Evolutionary conservation across 2,329 filamentous ascomycete genomes (phyloP).

Genomic region (Scytalidium lignicola): DNA sequence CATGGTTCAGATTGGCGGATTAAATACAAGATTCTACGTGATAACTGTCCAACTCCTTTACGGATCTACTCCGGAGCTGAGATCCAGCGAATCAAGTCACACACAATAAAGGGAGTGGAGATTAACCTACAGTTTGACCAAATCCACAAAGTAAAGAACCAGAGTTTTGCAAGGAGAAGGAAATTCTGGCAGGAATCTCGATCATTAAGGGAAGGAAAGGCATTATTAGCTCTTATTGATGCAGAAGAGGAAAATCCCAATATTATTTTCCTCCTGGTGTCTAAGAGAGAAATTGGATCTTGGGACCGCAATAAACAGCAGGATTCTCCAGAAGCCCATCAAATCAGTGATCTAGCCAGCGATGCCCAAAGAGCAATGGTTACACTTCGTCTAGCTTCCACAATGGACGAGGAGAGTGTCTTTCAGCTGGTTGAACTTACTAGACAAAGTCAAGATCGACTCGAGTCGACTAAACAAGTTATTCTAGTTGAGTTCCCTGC

Average conservation of each 20-base stretch:
- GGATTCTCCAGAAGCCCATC: constrained; percentile 9
- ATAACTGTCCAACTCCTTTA: constrained; percentile 9
- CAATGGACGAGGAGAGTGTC: constrained; percentile 8
- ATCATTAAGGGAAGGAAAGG: constrained; percentile 6
- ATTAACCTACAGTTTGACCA: constrained; percentile 16
- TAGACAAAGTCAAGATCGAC: constrained; percentile 6
- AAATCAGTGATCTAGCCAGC: constrained; percentile 12
- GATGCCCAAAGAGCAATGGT: constrained; percentile 19
- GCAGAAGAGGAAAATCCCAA: constrained; percentile 13
- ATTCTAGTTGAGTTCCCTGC: constrained; percentile 25
- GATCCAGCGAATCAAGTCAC: constrained; percentile 14
- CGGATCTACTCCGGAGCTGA: constrained; percentile 12
- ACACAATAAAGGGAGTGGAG: constrained; percentile 10
- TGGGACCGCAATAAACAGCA: constrained; percentile 3
- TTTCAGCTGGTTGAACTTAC: constrained; percentile 14
- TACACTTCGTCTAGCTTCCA: constrained; percentile 15
- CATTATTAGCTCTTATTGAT: constrained; percentile 9
- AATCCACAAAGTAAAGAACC: constrained; percentile 2
- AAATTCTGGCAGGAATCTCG: constrained; percentile 14
- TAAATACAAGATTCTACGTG: constrained; percentile 10
- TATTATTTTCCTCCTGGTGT: constrained; percentile 19
- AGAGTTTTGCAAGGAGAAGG: constrained; percentile 4
- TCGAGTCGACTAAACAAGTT: too few species aligned
- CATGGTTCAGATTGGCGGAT: constrained; percentile 9
- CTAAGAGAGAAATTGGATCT: constrained; percentile 12